These are phyloP conservation scores for Leishmania martiniquensis DNA, from an alignment of 208 protist species.

Conservation along the genomic window DNA sequence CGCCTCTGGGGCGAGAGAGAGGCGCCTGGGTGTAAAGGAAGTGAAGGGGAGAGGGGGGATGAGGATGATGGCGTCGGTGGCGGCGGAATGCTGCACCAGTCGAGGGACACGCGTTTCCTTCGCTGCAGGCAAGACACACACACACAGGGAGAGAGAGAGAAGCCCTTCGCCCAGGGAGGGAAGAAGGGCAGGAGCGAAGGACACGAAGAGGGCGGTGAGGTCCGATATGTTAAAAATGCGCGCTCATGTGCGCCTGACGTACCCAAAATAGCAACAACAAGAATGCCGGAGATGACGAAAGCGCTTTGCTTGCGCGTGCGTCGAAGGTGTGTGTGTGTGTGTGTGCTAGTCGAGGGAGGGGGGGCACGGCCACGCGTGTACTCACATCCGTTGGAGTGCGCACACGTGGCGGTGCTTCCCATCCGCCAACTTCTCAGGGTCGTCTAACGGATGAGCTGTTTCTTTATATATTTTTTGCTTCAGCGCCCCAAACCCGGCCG, in stretches of 20 bases:
- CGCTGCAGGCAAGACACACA: neutral
- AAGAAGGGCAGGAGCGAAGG: neutral
- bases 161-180: too few species aligned
- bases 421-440: neutral
- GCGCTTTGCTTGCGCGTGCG: too few species aligned
- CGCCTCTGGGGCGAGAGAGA: neutral
- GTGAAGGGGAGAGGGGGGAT: too few species aligned
- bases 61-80: neutral
- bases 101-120: neutral
- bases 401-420: neutral
- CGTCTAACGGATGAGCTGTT: neutral
- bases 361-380: neutral
- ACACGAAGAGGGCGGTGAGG: too few species aligned
- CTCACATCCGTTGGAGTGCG: too few species aligned
- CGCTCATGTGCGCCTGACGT: too few species aligned
- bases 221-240: too few species aligned
- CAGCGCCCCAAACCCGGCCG: neutral
- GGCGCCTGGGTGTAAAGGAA: neutral
- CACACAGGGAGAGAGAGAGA: neutral
- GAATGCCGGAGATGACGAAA: too few species aligned
- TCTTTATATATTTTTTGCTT: neutral
- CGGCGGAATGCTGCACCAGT: neutral
- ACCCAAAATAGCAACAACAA: too few species aligned
- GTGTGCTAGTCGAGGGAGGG: neutral
- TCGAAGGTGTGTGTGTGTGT: neutral